Conservation (phyloP, 768 basidiomycete species). For the Kwoniella sp. region DNA sequence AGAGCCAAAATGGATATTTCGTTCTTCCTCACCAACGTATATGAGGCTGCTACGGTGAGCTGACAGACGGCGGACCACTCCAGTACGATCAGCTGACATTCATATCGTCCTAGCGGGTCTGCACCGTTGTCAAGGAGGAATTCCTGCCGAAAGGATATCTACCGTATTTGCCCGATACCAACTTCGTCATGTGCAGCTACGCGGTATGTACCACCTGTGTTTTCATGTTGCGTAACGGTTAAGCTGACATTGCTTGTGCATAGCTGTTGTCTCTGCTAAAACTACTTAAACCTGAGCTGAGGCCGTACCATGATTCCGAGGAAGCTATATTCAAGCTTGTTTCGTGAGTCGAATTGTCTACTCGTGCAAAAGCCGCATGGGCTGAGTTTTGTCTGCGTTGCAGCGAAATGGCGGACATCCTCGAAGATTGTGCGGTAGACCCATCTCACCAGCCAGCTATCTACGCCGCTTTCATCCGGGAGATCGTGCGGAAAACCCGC, state of each 20-base stretch:
- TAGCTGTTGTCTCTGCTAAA: conserved; percentile 80
- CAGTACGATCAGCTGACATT: not conserved
- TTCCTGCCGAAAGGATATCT: conserved; percentile 75
- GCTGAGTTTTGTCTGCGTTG: conserved; percentile 71
- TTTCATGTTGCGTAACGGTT: too few relatives aligned
- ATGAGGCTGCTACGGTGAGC: conserved; percentile 51
- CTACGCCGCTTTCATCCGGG: conserved; percentile 79
- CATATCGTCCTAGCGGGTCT: conserved; percentile 32
- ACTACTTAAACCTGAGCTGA: conserved; percentile 61
- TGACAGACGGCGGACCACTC: not conserved
- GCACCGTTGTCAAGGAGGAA: conserved; percentile 70
- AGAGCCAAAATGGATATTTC: conserved; percentile 54
- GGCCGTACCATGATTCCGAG: conserved; percentile 45
- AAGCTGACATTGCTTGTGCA: not conserved
- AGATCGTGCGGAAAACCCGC: conserved; percentile 59
- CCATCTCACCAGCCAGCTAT: conserved; percentile 84
- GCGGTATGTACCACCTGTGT: conserved; percentile 61
- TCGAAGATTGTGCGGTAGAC: conserved; percentile 77
- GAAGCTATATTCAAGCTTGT: conserved; percentile 47
- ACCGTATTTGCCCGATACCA: conserved; percentile 83
- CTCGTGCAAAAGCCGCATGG: not conserved
- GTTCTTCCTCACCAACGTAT: conserved; percentile 54
- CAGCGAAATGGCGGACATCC: conserved; percentile 75
- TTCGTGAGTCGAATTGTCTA: conserved; percentile 59
- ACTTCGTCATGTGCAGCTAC: conserved; percentile 89